Base-by-base conservation (phyloP, 108 stramenopile species). In the Thalassiosira profunda region DNA sequence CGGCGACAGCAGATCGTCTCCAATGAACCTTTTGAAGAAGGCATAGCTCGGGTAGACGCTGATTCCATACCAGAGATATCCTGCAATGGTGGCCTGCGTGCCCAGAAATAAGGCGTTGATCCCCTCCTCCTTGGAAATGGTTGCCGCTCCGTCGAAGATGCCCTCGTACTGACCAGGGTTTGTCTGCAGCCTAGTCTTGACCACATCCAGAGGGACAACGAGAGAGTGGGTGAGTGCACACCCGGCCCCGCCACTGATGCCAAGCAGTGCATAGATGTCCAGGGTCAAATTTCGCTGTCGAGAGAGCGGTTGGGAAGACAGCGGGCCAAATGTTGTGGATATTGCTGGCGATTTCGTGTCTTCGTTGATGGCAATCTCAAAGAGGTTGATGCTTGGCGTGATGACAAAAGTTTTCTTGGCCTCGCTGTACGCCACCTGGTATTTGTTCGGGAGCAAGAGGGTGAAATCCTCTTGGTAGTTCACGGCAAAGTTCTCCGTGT, bases 41-140 rank as follows among this genome's bases (percentile, higher is more conserved):
- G 94, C 72, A 65, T 98, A 98, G 29, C 84, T 80, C 0, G 97
- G 97, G 76, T 98, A 98, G 8, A 93, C 96, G n/a, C 83, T 85
- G 1, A 96, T 35, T 5, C 97, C 97, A 64, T 98, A 98, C 94
- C 95, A 98, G 11, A 89, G 63, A 64, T 98, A 98, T 0, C 97
- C 97, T 2, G 74, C 88, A 37, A 98, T 44, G 7, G 97, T 98
- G 0, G 97, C 93, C 63, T 93, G 93, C 1, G 86, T 55, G n/a
- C 97, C 97, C 15, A 91, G 74, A 21, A 92, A 64, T 9, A 98
- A 80, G 8, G 83, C 86, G 5, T 8, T 11, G 8, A 79, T 23
- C 29, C 97, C 97, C 73, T 97, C 95, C 40, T 90, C 70, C 25
- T 70, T 52, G 0, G 80, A 49, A 44, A 96, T 90, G n/a, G 67